Conservation (phyloP, 192 early-diverging fungal species). For the Podochytrium sp. region DNA sequence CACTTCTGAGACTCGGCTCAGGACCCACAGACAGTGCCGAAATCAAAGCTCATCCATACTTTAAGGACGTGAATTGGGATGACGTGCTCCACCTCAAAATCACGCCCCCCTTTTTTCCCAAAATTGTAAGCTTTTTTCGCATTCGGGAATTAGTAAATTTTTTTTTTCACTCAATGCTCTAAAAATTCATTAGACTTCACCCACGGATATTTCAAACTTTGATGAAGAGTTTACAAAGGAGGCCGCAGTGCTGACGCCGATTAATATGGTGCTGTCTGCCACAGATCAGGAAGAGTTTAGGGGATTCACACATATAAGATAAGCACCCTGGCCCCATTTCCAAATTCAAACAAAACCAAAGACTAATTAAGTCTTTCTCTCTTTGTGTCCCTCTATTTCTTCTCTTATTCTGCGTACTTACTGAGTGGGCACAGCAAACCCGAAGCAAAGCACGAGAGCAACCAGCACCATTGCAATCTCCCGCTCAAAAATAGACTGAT, state of each 20-base stretch:
- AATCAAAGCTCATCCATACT: conserved; percentile 93
- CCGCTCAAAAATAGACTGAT: neutral
- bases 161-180: conserved; percentile 1
- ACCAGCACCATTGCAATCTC: neutral
- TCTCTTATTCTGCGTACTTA: neutral
- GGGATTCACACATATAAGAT: conserved; percentile 74
- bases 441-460: conserved; percentile 26
- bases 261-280: conserved; percentile 76
- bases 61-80: conserved; percentile 94
- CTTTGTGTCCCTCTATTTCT: neutral
- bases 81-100: conserved; percentile 88
- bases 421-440: conserved; percentile 49
- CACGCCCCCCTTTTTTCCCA: conserved; percentile 89
- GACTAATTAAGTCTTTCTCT: neutral
- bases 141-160: neutral
- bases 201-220: conserved; percentile 96
- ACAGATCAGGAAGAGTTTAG: conserved; percentile 93
- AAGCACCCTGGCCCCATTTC: neutral
- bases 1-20: conserved; percentile 80
- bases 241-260: conserved; percentile 89
- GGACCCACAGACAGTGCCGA: conserved; percentile 87
- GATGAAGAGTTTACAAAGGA: conserved; percentile 98
- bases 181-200: conserved; percentile 52
- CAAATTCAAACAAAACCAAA: neutral
- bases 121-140: conserved; percentile 62